A percentile compares a stretch with the other conserved stretches of the same genome.
Evolutionary conservation across 2,329 filamentous ascomycete genomes (phyloP).

Genomic region (Shiraia bambusicola): DNA sequence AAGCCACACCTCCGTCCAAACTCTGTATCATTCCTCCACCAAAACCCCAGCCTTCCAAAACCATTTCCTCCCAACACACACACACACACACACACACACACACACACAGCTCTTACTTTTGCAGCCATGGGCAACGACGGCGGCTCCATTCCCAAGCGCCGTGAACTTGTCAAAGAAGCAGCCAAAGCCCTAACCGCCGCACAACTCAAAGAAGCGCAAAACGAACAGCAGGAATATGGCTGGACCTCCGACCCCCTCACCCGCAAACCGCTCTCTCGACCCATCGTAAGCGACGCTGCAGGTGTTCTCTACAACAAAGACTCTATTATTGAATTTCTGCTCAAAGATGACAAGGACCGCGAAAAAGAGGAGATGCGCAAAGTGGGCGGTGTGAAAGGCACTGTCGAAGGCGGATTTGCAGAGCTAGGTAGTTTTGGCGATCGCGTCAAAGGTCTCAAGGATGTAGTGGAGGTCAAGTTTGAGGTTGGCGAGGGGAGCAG

Average conservation of each 20-base stretch:
- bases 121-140: constrained; percentile 90
- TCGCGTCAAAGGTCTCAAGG: constrained; percentile 74
- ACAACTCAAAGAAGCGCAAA: constrained; percentile 83
- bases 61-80: neutral
- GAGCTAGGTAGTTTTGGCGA: constrained; percentile 53
- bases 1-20: constrained; percentile 11
- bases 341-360: constrained; percentile 57
- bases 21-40: constrained; percentile 18
- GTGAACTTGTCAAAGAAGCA: constrained; percentile 93
- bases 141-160: constrained; percentile 89
- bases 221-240: constrained; percentile 80
- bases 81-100: constrained; percentile 1
- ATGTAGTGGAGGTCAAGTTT: constrained; percentile 85
- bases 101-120: neutral
- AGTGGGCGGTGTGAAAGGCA: constrained; percentile 49
- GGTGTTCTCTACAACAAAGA: constrained; percentile 96
- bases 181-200: constrained; percentile 78
- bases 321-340: constrained; percentile 70
- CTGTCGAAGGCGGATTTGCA: constrained; percentile 59
- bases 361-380: constrained; percentile 59
- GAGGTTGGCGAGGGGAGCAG: constrained; percentile 52
- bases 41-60: neutral
- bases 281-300: constrained; percentile 79
- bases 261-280: constrained; percentile 68
- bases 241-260: constrained; percentile 91